Evolutionary conservation across 1,139 yeast genomes (phyloP).

Genomic region (Sugiyamaella neomexicana): DNA sequence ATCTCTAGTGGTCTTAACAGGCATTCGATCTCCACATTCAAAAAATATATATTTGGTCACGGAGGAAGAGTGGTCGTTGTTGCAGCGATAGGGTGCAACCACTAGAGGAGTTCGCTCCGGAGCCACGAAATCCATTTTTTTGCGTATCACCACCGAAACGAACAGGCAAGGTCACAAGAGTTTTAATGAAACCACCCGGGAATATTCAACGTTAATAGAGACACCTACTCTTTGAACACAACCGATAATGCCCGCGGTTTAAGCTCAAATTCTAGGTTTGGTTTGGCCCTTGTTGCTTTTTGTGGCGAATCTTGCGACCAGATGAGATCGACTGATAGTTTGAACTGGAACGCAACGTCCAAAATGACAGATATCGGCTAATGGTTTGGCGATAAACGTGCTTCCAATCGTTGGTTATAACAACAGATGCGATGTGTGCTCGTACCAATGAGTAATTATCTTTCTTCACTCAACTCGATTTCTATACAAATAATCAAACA

Average conservation of each 20-base stretch:
- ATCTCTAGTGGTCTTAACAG: constrained; percentile 1
- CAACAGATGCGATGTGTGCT: too few species aligned
- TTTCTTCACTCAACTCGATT: too few species aligned
- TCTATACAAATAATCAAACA: too few species aligned
- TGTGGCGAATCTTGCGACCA: neutral
- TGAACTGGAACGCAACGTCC: too few species aligned
- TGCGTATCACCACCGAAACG: too few species aligned
- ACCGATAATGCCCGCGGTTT: neutral
- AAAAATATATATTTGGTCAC: constrained; percentile 10
- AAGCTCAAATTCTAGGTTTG: neutral
- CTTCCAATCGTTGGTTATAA: too few species aligned
- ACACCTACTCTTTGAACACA: neutral
- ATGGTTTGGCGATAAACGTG: neutral
- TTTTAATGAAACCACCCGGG: neutral
- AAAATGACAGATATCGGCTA: too few species aligned
- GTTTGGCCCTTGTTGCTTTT: neutral
- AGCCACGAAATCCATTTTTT: neutral
- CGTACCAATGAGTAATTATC: too few species aligned
- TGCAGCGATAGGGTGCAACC: constrained; percentile 11
- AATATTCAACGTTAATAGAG: neutral
- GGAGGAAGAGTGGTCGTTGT: neutral
- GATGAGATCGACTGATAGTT: neutral
- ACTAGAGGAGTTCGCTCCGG: constrained; percentile 15
- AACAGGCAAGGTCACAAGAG: too few species aligned
- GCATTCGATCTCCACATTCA: constrained; percentile 15